Evolutionary conservation across 176 grass and related monocot species (phyloP).

Genomic region (Aegilops sharonensis): DNA sequence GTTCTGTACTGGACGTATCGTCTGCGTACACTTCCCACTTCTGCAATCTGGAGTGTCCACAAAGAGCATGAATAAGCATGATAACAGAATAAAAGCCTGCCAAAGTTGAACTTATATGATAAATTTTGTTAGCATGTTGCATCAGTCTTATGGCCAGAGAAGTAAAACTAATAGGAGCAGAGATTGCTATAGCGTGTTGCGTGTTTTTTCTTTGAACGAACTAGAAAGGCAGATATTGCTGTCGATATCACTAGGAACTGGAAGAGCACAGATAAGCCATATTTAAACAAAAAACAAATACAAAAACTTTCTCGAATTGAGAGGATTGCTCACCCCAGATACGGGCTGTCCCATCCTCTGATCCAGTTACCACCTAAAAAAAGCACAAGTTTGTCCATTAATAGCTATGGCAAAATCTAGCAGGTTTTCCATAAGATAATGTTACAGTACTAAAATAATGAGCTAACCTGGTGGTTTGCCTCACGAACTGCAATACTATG

Average conservation of each 20-base stretch:
- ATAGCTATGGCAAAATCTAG: slow-evolving; percentile 5
- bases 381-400: slow-evolving; percentile 1
- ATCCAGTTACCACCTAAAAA: slow-evolving; percentile 88
- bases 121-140: neutral
- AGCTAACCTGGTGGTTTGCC: slow-evolving; percentile 72
- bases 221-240: neutral
- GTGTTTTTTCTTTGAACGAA: neutral
- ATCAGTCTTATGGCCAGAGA: neutral
- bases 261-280: slow-evolving; percentile 2
- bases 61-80: neutral
- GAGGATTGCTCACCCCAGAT: slow-evolving; percentile 79
- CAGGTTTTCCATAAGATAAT: neutral
- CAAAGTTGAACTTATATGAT: neutral
- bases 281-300: neutral
- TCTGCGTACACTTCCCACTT: slow-evolving; percentile 68
- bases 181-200: neutral
- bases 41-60: slow-evolving; percentile 65
- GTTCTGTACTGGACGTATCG: slow-evolving; percentile 63
- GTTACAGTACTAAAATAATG: neutral
- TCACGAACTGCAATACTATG: slow-evolving; percentile 65
- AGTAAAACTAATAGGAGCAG: neutral
- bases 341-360: slow-evolving; percentile 92
- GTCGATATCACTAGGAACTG: neutral
- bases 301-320: neutral
- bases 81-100: neutral